These are phyloP conservation scores for Trifolium dubium DNA, from an alignment of 306 rosid species.

Conservation along the genomic window DNA sequence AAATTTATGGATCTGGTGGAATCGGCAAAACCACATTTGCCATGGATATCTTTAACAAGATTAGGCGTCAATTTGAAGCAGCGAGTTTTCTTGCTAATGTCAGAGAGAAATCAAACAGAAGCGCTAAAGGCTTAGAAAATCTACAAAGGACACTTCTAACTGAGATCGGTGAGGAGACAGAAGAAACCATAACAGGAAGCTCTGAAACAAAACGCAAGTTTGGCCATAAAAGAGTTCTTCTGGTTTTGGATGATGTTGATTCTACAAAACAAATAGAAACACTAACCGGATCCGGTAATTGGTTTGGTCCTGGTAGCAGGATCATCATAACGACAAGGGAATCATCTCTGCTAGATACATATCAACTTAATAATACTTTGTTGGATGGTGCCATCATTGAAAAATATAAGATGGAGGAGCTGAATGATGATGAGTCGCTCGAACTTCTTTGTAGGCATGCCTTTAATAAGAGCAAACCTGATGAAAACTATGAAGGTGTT, in stretches of 20 bases:
- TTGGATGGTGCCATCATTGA: neutral
- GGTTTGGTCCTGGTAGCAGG: neutral
- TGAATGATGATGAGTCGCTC: neutral
- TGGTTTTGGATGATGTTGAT: neutral
- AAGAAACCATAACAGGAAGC: neutral
- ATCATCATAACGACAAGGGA: neutral
- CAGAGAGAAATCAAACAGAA: neutral
- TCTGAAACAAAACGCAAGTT: neutral
- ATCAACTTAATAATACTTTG: no score
- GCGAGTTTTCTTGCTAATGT: neutral
- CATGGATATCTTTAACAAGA: neutral
- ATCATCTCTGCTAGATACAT: neutral
- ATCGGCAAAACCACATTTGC: neutral
- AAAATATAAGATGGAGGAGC: neutral
- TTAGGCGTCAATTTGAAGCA: neutral
- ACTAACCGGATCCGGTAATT: neutral
- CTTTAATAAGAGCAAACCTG: neutral
- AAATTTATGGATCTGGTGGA: neutral
- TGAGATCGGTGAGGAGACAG: neutral
- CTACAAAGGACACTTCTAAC: neutral
- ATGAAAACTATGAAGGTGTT: neutral
- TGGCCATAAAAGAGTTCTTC: neutral
- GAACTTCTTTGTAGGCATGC: neutral
- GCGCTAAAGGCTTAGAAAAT: neutral
- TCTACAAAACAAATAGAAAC: neutral